phyloP scores from a whole-genome alignment of 441 rosid species.

The Syzygium syzygioides region DNA sequence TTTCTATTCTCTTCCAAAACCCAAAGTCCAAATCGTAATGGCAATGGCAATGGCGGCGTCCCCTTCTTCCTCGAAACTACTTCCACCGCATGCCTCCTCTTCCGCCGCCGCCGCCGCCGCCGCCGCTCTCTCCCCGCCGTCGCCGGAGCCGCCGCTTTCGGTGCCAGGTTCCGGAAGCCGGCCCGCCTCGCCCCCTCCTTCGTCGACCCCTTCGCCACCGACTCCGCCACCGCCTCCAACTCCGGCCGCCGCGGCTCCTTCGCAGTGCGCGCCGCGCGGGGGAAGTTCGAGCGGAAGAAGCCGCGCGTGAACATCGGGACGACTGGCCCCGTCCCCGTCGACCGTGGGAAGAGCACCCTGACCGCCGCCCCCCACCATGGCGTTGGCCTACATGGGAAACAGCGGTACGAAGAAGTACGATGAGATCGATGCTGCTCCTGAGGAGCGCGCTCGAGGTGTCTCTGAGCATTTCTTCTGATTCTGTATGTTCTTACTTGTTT shows the following conservation, averaged over 20 bases:
- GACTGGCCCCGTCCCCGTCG: slow-evolving; percentile 90
- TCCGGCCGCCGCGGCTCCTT: slow-evolving; percentile 30
- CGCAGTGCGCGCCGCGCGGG: slow-evolving; percentile 78
- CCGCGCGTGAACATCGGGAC: slow-evolving; percentile 93
- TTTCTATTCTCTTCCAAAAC: background rate
- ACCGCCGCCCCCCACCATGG: slow-evolving; percentile 97
- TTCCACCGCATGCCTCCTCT: background rate
- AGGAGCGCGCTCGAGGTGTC: slow-evolving; percentile 73
- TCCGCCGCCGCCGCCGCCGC: background rate
- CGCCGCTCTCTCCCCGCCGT: background rate
- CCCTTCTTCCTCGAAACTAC: background rate
- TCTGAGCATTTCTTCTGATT: background rate
- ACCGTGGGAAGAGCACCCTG: slow-evolving; percentile 91
- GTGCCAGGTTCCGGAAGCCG: slow-evolving; percentile 8
- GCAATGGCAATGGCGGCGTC: background rate
- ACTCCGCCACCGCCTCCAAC: slow-evolving; percentile 12
- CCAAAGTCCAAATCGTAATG: background rate
- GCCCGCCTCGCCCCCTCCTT: slow-evolving; percentile 41
- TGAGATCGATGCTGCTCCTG: slow-evolving; percentile 94
- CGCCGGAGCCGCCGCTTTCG: slow-evolving; percentile 6
- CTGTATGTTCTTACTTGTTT: background rate
- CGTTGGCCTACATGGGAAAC: slow-evolving; percentile 61
- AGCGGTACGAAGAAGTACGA: slow-evolving; percentile 78
- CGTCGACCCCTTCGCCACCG: slow-evolving; percentile 20
- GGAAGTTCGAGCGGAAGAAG: slow-evolving; percentile 86